Conservation (phyloP, 495 filamentous ascomycete species). For the Hypoxylon trugodes region DNA sequence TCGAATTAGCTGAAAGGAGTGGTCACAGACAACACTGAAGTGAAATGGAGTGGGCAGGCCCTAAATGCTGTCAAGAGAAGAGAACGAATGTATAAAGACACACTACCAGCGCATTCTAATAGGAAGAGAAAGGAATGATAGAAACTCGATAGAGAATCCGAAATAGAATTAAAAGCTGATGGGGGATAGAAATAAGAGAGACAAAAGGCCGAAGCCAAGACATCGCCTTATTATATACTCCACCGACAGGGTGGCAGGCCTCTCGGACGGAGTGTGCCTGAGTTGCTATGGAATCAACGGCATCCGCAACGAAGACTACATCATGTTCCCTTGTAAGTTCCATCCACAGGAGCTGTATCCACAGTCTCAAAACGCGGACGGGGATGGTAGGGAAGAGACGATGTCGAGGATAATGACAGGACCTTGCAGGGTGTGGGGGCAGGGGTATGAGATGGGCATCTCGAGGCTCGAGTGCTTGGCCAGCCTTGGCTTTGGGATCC, state of each 20-base stretch:
- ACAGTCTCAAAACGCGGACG: conserved; percentile 56
- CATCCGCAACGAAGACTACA: conserved; percentile 44
- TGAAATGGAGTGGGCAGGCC: conserved; percentile 48
- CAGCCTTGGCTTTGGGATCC: conserved; percentile 16
- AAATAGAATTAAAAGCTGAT: conserved; percentile 47
- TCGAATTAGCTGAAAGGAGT: conserved; percentile 51
- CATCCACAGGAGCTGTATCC: conserved; percentile 51
- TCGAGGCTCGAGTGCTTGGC: conserved; percentile 36
- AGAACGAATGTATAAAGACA: conserved; percentile 59
- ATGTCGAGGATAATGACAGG: conserved; percentile 47
- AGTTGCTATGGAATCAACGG: conserved; percentile 42
- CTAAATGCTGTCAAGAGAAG: conserved; percentile 54
- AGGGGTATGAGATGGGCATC: conserved; percentile 39
- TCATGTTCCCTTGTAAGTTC: conserved; percentile 44
- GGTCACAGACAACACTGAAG: conserved; percentile 51
- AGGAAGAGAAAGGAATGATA: conserved; percentile 42
- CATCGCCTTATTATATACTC: conserved; percentile 51
- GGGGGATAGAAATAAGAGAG: conserved; percentile 37
- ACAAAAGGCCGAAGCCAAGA: conserved; percentile 50
- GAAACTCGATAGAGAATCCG: conserved; percentile 40
- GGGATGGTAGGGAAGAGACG: conserved; percentile 45
- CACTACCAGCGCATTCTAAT: conserved; percentile 55
- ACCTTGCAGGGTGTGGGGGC: conserved; percentile 38
- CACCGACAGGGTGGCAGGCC: conserved; percentile 43
- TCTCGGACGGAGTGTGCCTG: conserved; percentile 42